These are phyloP conservation scores for Moesziomyces sp. DNA, from an alignment of 1,284 basidiomycete genomes.

Conservation along the genomic window DNA sequence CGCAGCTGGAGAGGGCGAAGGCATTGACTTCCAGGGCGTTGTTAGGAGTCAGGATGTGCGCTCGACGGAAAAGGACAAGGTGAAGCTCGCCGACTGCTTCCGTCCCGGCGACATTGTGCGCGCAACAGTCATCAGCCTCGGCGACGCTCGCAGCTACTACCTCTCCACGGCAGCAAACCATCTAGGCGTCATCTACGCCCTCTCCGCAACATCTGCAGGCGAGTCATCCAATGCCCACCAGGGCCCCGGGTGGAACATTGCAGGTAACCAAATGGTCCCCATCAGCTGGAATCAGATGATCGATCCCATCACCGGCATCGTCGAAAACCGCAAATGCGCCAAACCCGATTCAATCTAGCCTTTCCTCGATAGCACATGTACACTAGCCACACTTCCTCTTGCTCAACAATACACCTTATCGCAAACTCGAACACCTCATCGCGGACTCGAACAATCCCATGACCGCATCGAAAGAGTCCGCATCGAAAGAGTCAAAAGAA, in stretches of 20 bases:
- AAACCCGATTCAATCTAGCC: slow-evolving; percentile 73
- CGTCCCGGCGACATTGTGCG: slow-evolving; percentile 94
- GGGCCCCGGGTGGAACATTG: slow-evolving; percentile 39
- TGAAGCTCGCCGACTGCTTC: slow-evolving; percentile 94
- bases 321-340: slow-evolving; percentile 88
- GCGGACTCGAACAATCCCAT: too few species aligned
- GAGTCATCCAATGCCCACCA: not conserved
- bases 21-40: slow-evolving; percentile 82
- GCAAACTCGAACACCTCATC: not conserved
- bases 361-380: not conserved
- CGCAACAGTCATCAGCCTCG: slow-evolving; percentile 76
- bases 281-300: slow-evolving; percentile 92
- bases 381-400: not conserved
- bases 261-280: slow-evolving; percentile 51
- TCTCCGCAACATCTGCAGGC: slow-evolving; percentile 14
- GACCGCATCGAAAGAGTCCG: too few species aligned
- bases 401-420: not conserved
- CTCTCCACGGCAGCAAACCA: slow-evolving; percentile 93
- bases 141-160: slow-evolving; percentile 76
- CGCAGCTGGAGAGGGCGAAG: slow-evolving; percentile 64
- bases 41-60: slow-evolving; percentile 83
- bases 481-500: too few species aligned
- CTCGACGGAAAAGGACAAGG: slow-evolving; percentile 88
- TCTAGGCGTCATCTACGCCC: slow-evolving; percentile 76
- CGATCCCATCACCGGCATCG: slow-evolving; percentile 81